Conservation (phyloP, 148 eudicot species). For the Rhododendron ferrugineum region DNA sequence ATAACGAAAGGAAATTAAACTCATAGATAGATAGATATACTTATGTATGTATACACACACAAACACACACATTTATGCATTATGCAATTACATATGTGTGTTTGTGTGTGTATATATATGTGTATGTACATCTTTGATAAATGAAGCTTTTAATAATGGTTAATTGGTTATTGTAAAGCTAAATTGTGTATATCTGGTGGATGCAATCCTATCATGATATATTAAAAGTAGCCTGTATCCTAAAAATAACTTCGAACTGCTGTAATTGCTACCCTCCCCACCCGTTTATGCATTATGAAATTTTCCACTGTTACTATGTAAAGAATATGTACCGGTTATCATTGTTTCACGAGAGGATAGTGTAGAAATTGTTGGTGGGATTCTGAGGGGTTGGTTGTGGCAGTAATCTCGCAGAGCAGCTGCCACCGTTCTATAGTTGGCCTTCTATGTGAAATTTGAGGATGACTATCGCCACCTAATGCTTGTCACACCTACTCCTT, state of each 20-base stretch:
- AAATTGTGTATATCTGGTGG: neutral
- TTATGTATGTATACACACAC: too few species aligned
- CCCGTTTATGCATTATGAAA: too few species aligned
- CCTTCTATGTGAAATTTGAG: neutral
- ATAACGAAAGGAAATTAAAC: neutral
- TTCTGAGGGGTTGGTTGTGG: neutral
- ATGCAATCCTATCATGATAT: neutral
- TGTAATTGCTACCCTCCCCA: too few species aligned
- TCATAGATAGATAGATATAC: neutral
- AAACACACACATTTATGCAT: too few species aligned
- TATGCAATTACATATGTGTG: too few species aligned
- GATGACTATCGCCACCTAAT: neutral
- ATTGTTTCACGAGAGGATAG: too few species aligned
- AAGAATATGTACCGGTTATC: too few species aligned
- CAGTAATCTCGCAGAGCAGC: neutral
- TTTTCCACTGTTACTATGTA: too few species aligned
- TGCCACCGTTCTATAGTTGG: neutral
- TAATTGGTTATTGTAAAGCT: neutral
- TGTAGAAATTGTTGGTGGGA: too few species aligned
- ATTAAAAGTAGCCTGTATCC: too few species aligned
- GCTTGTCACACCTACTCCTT: neutral
- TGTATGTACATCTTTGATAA: neutral
- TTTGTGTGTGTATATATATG: too few species aligned
- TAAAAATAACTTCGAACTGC: too few species aligned
- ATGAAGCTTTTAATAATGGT: neutral